Evolutionary conservation across 2,329 filamentous ascomycete genomes (phyloP).

Genomic region (Fusarium newnesense): DNA sequence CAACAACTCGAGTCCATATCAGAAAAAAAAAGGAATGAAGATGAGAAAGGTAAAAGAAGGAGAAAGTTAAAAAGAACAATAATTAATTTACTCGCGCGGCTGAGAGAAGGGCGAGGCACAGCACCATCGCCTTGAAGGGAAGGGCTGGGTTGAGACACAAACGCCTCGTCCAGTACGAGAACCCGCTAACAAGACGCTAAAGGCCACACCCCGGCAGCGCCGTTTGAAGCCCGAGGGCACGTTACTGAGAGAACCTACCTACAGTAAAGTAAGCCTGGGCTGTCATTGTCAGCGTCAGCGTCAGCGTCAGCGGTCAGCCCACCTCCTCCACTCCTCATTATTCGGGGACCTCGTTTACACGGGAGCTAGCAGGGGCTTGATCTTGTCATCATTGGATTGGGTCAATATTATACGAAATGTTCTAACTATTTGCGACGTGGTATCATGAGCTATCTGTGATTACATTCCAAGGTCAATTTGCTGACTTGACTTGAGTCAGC

Average conservation of each 20-base stretch:
- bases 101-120: conserved; percentile 25
- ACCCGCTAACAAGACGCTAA: neutral
- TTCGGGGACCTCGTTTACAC: conserved; percentile 28
- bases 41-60: neutral
- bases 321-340: neutral
- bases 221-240: conserved; percentile 1
- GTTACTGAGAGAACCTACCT: conserved; percentile 1
- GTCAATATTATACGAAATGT: conserved; percentile 12
- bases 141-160: conserved; percentile 24
- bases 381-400: neutral
- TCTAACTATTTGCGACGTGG: conserved; percentile 7
- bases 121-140: conserved; percentile 4
- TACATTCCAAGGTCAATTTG: neutral
- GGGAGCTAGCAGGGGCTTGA: conserved; percentile 23
- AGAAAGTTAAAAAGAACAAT: neutral
- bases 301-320: conserved; percentile 13
- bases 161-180: conserved; percentile 1
- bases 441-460: neutral
- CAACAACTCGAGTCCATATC: neutral
- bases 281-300: neutral
- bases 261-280: no score
- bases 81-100: conserved; percentile 3
- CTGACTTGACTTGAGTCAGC: neutral
- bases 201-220: neutral
- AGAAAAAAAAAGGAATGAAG: neutral